A percentile compares a stretch with the other conserved stretches of the same genome.
Conservation (phyloP, 1,139 yeast genomes). For the Kodamaea arcana region DNA sequence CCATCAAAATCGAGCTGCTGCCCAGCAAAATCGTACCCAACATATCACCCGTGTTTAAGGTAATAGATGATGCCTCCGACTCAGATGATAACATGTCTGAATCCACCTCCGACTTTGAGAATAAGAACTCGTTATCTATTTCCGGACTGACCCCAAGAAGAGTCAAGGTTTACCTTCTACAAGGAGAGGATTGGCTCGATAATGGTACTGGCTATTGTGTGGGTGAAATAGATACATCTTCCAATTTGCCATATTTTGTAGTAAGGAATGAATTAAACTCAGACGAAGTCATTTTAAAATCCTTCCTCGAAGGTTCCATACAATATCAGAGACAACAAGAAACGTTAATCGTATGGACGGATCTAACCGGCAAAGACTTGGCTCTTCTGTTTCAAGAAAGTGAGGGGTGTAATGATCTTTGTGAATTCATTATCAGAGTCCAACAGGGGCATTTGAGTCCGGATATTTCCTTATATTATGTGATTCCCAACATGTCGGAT, state of each 20-base stretch:
- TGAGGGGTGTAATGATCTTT: slow-evolving; percentile 79
- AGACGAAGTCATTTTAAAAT: slow-evolving; percentile 56
- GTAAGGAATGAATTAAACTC: slow-evolving; percentile 71
- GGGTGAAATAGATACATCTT: slow-evolving; percentile 52
- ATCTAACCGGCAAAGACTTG: slow-evolving; percentile 68
- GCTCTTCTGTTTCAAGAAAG: slow-evolving; percentile 92
- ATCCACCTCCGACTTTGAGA: too few relatives aligned
- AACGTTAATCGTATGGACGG: slow-evolving; percentile 93
- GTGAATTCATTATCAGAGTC: slow-evolving; percentile 71
- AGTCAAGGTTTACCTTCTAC: slow-evolving; percentile 82
- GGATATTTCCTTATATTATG: slow-evolving; percentile 69
- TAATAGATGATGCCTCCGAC: too few relatives aligned
- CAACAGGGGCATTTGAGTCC: slow-evolving; percentile 61
- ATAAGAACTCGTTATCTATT: too few relatives aligned
- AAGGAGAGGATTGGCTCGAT: slow-evolving; percentile 85
- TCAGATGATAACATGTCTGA: too few relatives aligned
- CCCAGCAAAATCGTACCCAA: too few relatives aligned
- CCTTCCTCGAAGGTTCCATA: slow-evolving; percentile 65
- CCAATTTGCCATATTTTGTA: slow-evolving; percentile 53
- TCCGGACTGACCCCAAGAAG: slow-evolving; percentile 49
- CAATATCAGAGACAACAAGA: slow-evolving; percentile 95
- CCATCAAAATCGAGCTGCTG: too few relatives aligned
- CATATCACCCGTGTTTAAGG: too few relatives aligned
- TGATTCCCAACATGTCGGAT: slow-evolving; percentile 47
- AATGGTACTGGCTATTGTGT: slow-evolving; percentile 89